Evolutionary conservation across 2,329 filamentous ascomycete species (phyloP).

Genomic region (Nectriaceae sp.): DNA sequence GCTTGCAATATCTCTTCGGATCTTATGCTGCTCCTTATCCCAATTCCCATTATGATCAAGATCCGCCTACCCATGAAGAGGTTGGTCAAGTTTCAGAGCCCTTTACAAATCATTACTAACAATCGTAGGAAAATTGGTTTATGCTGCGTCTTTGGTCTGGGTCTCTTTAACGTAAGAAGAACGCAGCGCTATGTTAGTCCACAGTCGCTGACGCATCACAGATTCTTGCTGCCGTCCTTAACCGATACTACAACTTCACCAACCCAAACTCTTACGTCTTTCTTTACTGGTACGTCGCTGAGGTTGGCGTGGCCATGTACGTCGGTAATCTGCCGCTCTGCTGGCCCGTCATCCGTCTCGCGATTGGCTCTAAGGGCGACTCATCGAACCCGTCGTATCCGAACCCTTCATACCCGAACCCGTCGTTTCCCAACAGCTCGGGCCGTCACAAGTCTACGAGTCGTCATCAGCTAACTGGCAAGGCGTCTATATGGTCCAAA

Average conservation of each 20-base stretch:
- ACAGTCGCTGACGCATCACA: conserved; percentile 24
- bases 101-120: not conserved
- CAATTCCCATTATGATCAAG: conserved; percentile 45
- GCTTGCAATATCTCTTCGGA: conserved; percentile 51
- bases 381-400: conserved; percentile 26
- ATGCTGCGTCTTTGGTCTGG: conserved; percentile 57
- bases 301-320: conserved; percentile 59
- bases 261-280: conserved; percentile 57
- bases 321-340: conserved; percentile 63
- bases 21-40: conserved; percentile 45
- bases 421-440: conserved; percentile 21
- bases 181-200: no score
- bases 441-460: conserved; percentile 17
- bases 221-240: conserved; percentile 59
- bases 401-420: conserved; percentile 11
- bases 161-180: conserved; percentile 45
- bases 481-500: conserved; percentile 32
- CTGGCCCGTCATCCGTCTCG: conserved; percentile 56
- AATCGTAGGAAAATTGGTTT: conserved; percentile 51
- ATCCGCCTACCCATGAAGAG: conserved; percentile 38
- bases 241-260: conserved; percentile 63
- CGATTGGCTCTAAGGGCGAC: conserved; percentile 30
- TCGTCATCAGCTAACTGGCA: conserved; percentile 15
- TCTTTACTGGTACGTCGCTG: conserved; percentile 62
- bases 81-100: not conserved